Conservation (phyloP, 768 basidiomycete genomes). For the Pilatotrama ljubarskyi region DNA sequence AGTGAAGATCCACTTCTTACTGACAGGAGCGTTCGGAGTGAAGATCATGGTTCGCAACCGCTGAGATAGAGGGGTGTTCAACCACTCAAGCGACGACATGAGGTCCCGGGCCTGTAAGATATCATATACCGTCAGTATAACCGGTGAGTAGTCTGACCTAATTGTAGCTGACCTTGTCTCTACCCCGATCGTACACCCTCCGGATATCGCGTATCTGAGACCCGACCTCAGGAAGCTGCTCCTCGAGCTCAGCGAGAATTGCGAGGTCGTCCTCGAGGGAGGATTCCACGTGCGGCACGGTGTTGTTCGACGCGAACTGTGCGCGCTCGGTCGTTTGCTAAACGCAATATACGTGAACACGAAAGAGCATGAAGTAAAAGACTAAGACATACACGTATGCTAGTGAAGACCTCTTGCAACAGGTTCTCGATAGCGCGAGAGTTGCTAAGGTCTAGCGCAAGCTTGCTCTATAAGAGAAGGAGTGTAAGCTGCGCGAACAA, state of each 20-base stretch:
- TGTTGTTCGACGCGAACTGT: constrained; percentile 53
- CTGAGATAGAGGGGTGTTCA: constrained; percentile 77
- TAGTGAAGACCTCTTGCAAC: constrained; percentile 62
- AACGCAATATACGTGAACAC: constrained; percentile 1
- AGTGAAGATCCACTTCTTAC: constrained; percentile 64
- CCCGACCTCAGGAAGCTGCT: constrained; percentile 61
- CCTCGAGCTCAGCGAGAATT: constrained; percentile 56
- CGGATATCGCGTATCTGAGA: constrained; percentile 62
- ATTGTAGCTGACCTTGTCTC: constrained; percentile 55
- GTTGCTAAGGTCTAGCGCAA: constrained; percentile 72
- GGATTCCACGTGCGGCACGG: constrained; percentile 61
- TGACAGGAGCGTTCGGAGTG: constrained; percentile 70
- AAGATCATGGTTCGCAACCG: constrained; percentile 77
- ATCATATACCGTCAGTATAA: neutral
- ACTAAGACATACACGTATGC: constrained; percentile 52
- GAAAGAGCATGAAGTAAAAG: neutral
- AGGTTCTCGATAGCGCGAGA: constrained; percentile 72
- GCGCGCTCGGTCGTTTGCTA: constrained; percentile 63
- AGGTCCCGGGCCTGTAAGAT: constrained; percentile 58
- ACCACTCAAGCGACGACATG: constrained; percentile 66
- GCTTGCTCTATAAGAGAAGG: constrained; percentile 46
- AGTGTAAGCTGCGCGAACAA: constrained; percentile 1
- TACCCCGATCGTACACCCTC: constrained; percentile 69
- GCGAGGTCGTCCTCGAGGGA: constrained; percentile 63
- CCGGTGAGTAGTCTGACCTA: too few species aligned